Conservation (phyloP, 169 alveolate genomes). For the Cryptosporidium baileyi region DNA sequence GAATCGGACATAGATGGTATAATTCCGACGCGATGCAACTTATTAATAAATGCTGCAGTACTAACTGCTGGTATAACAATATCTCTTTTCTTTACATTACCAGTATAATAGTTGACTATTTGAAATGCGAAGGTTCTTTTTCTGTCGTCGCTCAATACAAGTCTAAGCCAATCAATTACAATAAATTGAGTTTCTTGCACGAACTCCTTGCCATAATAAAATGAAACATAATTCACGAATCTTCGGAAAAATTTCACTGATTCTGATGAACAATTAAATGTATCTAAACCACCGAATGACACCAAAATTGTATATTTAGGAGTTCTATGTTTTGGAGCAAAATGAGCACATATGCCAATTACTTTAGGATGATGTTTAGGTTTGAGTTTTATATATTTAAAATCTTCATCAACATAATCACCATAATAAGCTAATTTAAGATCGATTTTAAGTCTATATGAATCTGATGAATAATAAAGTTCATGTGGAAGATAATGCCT, state of each 20-base stretch:
- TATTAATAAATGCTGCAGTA: conserved; percentile 49
- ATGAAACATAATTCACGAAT: neutral
- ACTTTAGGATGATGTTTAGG: conserved; percentile 15
- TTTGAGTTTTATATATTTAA: neutral
- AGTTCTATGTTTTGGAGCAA: neutral
- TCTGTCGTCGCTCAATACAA: neutral
- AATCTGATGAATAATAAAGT: neutral
- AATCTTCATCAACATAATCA: conserved; percentile 19
- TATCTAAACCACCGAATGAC: conserved; percentile 14
- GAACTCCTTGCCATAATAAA: conserved; percentile 6
- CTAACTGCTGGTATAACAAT: conserved; percentile 57
- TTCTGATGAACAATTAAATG: conserved; percentile 1
- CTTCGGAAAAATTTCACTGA: conserved; percentile 24
- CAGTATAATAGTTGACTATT: neutral
- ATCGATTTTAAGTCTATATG: neutral
- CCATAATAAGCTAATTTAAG: conserved; percentile 25
- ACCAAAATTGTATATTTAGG: conserved; percentile 47
- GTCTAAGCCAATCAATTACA: conserved; percentile 38
- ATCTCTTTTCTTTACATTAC: conserved; percentile 15
- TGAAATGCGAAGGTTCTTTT: neutral
- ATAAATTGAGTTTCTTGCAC: conserved; percentile 30
- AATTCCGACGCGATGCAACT: conserved; percentile 13
- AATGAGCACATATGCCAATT: conserved; percentile 30
- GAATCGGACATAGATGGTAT: conserved; percentile 46
- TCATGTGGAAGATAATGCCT: conserved; percentile 11